Base-by-base conservation (phyloP, 2,329 filamentous ascomycete genomes). In the Pseudogymnoascus sp. region DNA sequence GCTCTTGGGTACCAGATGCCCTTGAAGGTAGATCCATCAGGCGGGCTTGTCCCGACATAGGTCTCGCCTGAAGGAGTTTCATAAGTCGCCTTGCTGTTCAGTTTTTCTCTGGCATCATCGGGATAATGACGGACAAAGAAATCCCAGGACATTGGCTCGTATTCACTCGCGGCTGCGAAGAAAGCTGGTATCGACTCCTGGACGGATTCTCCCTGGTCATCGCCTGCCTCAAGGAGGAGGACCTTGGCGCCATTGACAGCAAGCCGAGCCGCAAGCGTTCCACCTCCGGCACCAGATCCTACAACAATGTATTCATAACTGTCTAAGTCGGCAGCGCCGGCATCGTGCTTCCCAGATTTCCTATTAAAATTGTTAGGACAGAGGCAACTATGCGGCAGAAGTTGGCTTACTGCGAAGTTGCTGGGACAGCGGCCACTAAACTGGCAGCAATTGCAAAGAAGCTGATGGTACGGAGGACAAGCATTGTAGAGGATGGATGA, bases 111-210 rank as follows among this genome's bases (percentile, higher is more conserved):
- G 6, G 70, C 68, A 61, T 78, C 69, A 63, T 82, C 75, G 4
- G 74, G 70, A 67, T 81, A 82, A 69, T 83, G 81, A 60, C 77
- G 75, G 62, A 82, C 78, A 65, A 77, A 83, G 71, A 79, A 83
- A 71, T 82, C 79, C 81, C 81, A 83, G 63, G 73, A 70, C 70
- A 80, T 74, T 8, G 74, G 73, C 29, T 72, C 70, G 65, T 81
- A 77, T 68, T 81, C 76, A 19, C 76, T 78, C 6, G 76, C 76
- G 43, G 75, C 72, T 12, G 75, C 73, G 61, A 76, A 75, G 64
- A 78, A 74, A 2, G 76, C 77, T 23, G 81, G 80, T 2, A 81
- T 75, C n/a, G 75, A 73, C 64, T 79, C 75, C 64, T 77, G 74
- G 62, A 74, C 68, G 33, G 63, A 64, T 14, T 60, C 61, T 23